Evolutionary conservation across 225 moss, liverwort and hornwort species (phyloP).

Genomic region (Pleurozium schreberi): DNA sequence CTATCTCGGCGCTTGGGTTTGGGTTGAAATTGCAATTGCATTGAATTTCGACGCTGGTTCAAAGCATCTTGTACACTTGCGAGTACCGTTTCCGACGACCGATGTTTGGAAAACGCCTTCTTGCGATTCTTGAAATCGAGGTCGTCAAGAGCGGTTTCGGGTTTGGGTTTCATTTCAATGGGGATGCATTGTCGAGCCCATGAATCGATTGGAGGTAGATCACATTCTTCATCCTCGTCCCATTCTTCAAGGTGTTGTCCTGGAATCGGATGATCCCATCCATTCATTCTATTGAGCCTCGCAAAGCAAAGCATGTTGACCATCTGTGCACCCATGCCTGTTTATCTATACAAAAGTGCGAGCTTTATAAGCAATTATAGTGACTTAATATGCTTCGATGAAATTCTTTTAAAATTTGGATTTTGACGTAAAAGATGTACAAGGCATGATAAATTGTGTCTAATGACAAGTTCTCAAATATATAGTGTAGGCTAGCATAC

Average conservation of each 20-base stretch:
- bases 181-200: slow-evolving; percentile 43
- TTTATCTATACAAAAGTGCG: neutral
- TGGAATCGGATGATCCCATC: slow-evolving; percentile 26
- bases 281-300: slow-evolving; percentile 9
- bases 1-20: neutral
- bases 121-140: neutral
- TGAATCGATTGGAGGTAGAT: slow-evolving; percentile 14
- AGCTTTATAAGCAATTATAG: neutral
- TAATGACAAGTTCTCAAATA: neutral
- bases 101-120: neutral
- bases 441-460: neutral
- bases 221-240: slow-evolving; percentile 11
- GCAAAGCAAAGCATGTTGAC: slow-evolving; percentile 31
- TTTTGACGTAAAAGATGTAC: neutral
- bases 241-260: slow-evolving; percentile 36
- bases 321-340: slow-evolving; percentile 35
- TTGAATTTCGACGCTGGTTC: slow-evolving; percentile 1
- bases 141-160: accelerated
- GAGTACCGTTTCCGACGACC: neutral
- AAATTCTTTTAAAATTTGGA: neutral
- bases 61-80: neutral
- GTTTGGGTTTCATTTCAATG: neutral
- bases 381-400: neutral
- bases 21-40: neutral
- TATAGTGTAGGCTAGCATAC: neutral